Evolutionary conservation across 257 asterid genomes (phyloP).

Genomic region (Marsdenia floribunda): DNA sequence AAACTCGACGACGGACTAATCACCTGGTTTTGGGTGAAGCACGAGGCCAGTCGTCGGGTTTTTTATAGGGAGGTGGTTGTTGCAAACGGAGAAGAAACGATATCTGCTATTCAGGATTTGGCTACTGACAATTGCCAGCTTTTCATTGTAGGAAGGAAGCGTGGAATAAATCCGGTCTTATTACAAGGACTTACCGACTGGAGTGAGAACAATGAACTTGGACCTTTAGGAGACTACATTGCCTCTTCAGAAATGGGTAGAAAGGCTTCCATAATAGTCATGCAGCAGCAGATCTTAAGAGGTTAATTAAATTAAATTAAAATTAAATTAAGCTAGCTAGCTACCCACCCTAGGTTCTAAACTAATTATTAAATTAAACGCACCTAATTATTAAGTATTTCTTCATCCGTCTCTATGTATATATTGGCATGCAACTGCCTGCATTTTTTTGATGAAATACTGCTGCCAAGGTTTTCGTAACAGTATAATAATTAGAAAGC

Average conservation of each 20-base stretch:
- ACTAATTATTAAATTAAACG: no score
- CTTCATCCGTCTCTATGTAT: no score
- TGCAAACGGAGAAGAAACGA: slow-evolving; percentile 64
- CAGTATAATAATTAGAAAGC: background rate
- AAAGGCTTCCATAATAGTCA: slow-evolving; percentile 49
- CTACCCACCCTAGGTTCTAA: no score
- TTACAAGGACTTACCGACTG: slow-evolving; percentile 52
- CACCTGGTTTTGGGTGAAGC: slow-evolving; percentile 88
- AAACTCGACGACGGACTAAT: slow-evolving; percentile 80
- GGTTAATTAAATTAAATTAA: slow-evolving; percentile 31
- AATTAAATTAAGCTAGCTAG: background rate
- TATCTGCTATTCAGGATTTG: slow-evolving; percentile 59
- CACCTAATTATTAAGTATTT: no score
- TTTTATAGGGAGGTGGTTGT: slow-evolving; percentile 66
- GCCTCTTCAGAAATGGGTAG: slow-evolving; percentile 48
- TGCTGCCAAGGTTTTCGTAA: background rate
- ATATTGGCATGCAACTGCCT: background rate
- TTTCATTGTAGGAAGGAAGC: slow-evolving; percentile 69
- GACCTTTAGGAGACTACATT: slow-evolving; percentile 67
- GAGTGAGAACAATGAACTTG: slow-evolving; percentile 60
- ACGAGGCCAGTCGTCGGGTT: slow-evolving; percentile 47
- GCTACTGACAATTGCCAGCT: slow-evolving; percentile 36
- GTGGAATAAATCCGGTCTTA: slow-evolving; percentile 59
- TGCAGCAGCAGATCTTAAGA: slow-evolving; percentile 74
- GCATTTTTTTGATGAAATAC: background rate